Evolutionary conservation across 179 eudicot genomes (phyloP), one percentile per base, ranked within the genome.

Genomic region (Pouteria campechiana): DNA sequence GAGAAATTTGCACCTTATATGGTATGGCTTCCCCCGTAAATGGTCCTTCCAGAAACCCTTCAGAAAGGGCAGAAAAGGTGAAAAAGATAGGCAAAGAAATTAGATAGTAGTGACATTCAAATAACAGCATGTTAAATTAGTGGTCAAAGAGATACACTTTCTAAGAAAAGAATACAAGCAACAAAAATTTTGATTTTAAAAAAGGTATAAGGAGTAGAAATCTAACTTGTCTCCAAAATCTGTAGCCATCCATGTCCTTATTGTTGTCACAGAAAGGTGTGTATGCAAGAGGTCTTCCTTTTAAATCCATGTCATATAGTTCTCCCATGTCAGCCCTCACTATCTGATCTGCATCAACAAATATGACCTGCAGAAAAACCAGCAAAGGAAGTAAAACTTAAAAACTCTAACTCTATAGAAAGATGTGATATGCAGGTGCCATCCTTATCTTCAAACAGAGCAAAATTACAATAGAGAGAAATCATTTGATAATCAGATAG

Each of bases 11-110:
- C 41, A 86, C 98, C 98, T 90, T 45, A 90, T 90, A 52, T 90
- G 98, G 68, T 90, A 90, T 10, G 98, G 90, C 48, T 63, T 90
- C 46, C 98, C 98, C 37, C 95, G 76, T 48, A 90, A 65, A 61
- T 90, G 98, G 37, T 90, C 98, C 67, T 66, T 90, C 98, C 98
- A 90, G 55, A 90, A 90, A 49, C 98, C 98, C 98, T 90, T 70
- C 52, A 34, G 17, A 43, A 41, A 37, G 64, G 18, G 30, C 45
- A 35, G 23, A 45, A 22, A 52, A 16, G 14, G 13, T 10, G 1
- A 24, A 41, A 12, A 7, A 32, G 34, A 14, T 27, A 17, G 25
- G 18, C 4, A 8, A 15, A 25, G 24, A 33, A 5, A 3, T 20
- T n/a, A n/a, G n/a, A n/a, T n/a, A n/a, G n/a, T n/a, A n/a, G n/a